Evolutionary conservation across 257 asterid species (phyloP).

Genomic region (Solanum arcanum): DNA sequence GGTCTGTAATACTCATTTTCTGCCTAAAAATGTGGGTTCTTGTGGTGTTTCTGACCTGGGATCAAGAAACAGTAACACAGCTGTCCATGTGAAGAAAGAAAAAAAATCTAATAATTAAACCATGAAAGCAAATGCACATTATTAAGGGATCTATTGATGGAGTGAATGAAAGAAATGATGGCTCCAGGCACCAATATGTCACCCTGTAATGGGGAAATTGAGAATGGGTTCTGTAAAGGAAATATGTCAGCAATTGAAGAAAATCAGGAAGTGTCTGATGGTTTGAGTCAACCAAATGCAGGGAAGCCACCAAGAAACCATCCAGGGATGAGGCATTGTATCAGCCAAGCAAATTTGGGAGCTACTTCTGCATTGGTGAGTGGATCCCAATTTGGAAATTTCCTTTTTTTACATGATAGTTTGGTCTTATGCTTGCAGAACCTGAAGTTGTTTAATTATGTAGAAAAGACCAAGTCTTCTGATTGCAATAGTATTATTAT

Average conservation of each 20-base stretch:
- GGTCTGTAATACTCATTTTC: neutral
- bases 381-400: slow-evolving; percentile 2
- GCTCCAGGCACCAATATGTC: slow-evolving; percentile 39
- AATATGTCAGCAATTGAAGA: slow-evolving; percentile 19
- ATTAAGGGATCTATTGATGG: slow-evolving; percentile 9
- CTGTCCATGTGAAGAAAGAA: slow-evolving; percentile 19
- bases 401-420: neutral
- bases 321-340: slow-evolving; percentile 71
- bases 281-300: slow-evolving; percentile 31
- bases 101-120: neutral
- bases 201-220: slow-evolving; percentile 25
- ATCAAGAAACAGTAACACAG: slow-evolving; percentile 11
- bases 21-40: slow-evolving; percentile 3
- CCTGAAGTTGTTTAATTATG: neutral
- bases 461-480: neutral
- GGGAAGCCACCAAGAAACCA: slow-evolving; percentile 54
- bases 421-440: neutral
- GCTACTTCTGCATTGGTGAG: slow-evolving; percentile 48
- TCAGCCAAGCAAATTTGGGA: slow-evolving; percentile 64
- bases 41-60: slow-evolving; percentile 6
- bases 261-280: slow-evolving; percentile 23
- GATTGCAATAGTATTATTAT: neutral
- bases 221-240: slow-evolving; percentile 33
- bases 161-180: slow-evolving; percentile 23
- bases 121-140: neutral